phyloP scores from a whole-genome alignment of 2,329 filamentous ascomycete species.

The Aspergillus melleus region DNA sequence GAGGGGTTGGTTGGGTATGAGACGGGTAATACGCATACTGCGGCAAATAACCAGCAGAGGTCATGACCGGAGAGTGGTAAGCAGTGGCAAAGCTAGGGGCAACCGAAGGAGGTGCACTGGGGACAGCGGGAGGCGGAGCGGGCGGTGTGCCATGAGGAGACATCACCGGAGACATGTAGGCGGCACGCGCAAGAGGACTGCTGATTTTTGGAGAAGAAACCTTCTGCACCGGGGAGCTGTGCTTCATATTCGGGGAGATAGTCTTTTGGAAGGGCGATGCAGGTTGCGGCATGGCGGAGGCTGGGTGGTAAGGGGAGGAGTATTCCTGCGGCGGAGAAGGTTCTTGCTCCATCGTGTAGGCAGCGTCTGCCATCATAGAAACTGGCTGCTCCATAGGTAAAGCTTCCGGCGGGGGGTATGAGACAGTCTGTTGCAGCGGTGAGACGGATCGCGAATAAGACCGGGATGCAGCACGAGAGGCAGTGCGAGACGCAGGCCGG shows the following conservation, averaged over 20 bases:
- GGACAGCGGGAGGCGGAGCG: slow-evolving; percentile 15
- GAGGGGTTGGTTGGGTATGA: slow-evolving; percentile 29
- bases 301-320: slow-evolving; percentile 13
- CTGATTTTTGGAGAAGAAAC: slow-evolving; percentile 29
- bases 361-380: background rate
- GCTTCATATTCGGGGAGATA: slow-evolving; percentile 8
- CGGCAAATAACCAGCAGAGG: slow-evolving; percentile 31
- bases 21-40: slow-evolving; percentile 33
- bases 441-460: background rate
- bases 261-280: slow-evolving; percentile 12
- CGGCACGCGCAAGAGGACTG: slow-evolving; percentile 35
- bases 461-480: too few relatives aligned
- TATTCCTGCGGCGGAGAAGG: slow-evolving; percentile 1
- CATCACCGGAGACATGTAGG: slow-evolving; percentile 39
- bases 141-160: slow-evolving; percentile 33
- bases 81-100: slow-evolving; percentile 29
- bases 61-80: slow-evolving; percentile 39
- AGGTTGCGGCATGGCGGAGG: slow-evolving; percentile 13
- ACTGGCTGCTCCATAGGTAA: background rate
- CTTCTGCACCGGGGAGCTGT: slow-evolving; percentile 17
- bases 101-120: slow-evolving; percentile 18
- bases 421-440: background rate
- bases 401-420: background rate
- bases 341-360: background rate
- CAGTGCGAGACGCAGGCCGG: too few relatives aligned